A percentile compares a stretch with the other conserved stretches of the same genome.
phyloP scores from a whole-genome alignment of 2,329 filamentous ascomycete genomes.

The Cladosporium oxysporum region DNA sequence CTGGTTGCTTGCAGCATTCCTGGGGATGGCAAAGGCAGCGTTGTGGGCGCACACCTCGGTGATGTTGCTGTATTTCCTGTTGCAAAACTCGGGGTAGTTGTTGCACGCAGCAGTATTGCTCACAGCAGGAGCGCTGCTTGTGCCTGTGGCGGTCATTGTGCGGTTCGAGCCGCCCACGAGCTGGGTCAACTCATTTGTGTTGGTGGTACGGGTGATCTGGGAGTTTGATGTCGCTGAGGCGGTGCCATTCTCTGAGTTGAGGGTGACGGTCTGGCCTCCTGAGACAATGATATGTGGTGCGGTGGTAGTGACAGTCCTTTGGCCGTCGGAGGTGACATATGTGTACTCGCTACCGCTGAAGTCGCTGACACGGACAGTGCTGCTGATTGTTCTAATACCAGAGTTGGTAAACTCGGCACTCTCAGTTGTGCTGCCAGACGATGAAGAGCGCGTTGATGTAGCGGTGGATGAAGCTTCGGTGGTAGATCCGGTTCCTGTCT shows the following conservation, averaged over 20 bases:
- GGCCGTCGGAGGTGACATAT: conserved; percentile 31
- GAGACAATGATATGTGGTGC: conserved; percentile 4
- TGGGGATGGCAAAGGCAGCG: conserved; percentile 70
- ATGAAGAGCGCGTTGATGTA: conserved; percentile 26
- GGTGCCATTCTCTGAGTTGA: conserved; percentile 31
- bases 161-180: conserved; percentile 19
- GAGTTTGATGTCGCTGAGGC: conserved; percentile 28
- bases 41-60: conserved; percentile 79
- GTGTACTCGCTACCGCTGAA: conserved; percentile 33
- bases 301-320: conserved; percentile 34
- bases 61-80: conserved; percentile 76
- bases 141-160: conserved; percentile 32
- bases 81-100: conserved; percentile 70
- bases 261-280: conserved; percentile 9
- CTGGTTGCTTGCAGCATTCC: conserved; percentile 78
- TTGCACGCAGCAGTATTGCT: conserved; percentile 81
- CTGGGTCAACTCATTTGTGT: conserved; percentile 16
- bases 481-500: conserved; percentile 19
- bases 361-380: conserved; percentile 22
- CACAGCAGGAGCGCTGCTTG: conserved; percentile 40
- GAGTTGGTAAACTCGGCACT: conserved; percentile 30
- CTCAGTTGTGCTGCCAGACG: conserved; percentile 1
- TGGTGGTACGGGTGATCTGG: conserved; percentile 23
- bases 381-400: conserved; percentile 27
- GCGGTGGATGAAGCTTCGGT: conserved; percentile 32